Evolutionary conservation across 805 yeast species (phyloP), one percentile per base, ranked within the genome.

Genomic region (Jamesozyma lodderae): DNA sequence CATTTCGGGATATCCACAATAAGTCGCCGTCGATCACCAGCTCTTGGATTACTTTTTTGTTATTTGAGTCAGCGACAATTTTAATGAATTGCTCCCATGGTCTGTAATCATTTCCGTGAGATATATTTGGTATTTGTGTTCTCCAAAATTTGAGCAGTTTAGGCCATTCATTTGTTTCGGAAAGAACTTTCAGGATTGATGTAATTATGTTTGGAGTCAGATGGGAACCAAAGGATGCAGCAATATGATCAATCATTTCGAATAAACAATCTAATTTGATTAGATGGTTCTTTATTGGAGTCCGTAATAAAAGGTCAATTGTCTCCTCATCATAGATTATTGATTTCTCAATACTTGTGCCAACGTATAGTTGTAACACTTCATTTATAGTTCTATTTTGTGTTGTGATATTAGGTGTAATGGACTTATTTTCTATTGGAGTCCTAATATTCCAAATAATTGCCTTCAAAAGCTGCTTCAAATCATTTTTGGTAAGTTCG

Each of bases 1-100:
- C 44, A 32, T 46, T 40, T 28, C 60, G 44, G 24, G 43, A 42
- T 9, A 55, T 26, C 55, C 57, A 50, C 13, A 57, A 36, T 16
- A 58, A 33, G 33, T 50, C 48, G 7, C 57, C 57, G 14, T 52
- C 48, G 13, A 42, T 35, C 3, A 56, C 31, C 15, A 49, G 21
- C 31, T 43, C 37, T 18, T 39, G 33, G 39, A 49, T 41, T 19
- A 51, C 15, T n/a, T 26, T 31, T 11, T 16, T 4, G 36, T 56
- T 49, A 14, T 41, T 37, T 2, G 52, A 44, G 6, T 47, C 40
- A 3, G 46, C 44, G 3, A 55, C 25, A 11, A 46, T 27, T 16
- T 42, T 27, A 17, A 58, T 26, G 14, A 52, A 51, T 9, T 45
- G 36, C 6, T 35, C 27, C 63, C 63, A 58, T 3, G 59, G 57